phyloP scores from a whole-genome alignment of 208 protist genomes.

The Leishmania gerbilli region DNA sequence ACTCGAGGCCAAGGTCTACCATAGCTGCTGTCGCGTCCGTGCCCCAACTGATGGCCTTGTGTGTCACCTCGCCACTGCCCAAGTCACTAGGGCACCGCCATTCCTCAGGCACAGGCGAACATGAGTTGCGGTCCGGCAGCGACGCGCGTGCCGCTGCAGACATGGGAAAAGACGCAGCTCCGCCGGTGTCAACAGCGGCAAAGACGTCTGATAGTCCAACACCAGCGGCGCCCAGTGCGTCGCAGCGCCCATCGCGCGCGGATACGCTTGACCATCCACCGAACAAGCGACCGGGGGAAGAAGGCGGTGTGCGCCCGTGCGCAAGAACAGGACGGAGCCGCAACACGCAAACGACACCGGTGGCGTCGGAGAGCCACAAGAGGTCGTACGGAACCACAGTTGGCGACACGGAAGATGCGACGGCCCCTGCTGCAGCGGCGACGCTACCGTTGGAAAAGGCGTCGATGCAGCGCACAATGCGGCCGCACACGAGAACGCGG shows the following conservation, averaged over 20 bases:
- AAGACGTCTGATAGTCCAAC: too few species aligned
- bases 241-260: background rate
- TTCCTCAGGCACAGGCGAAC: background rate
- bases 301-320: too few species aligned
- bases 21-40: background rate
- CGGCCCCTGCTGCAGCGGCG: background rate
- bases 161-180: background rate
- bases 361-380: conserved; percentile 26
- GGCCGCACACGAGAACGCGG: conserved; percentile 44
- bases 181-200: background rate
- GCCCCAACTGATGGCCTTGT: background rate
- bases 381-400: conserved; percentile 6
- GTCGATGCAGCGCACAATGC: conserved; percentile 41
- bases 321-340: background rate
- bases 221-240: background rate
- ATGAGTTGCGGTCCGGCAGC: background rate
- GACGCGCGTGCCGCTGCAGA: background rate
- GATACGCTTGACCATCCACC: background rate
- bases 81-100: background rate
- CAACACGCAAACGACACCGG: conserved; percentile 23
- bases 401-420: background rate
- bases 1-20: background rate
- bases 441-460: conserved; percentile 26
- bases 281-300: background rate
- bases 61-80: too few species aligned